These are phyloP conservation scores for Globisporangium abappressorium DNA, from an alignment of 352 stramenopile genomes.

Conservation along the genomic window DNA sequence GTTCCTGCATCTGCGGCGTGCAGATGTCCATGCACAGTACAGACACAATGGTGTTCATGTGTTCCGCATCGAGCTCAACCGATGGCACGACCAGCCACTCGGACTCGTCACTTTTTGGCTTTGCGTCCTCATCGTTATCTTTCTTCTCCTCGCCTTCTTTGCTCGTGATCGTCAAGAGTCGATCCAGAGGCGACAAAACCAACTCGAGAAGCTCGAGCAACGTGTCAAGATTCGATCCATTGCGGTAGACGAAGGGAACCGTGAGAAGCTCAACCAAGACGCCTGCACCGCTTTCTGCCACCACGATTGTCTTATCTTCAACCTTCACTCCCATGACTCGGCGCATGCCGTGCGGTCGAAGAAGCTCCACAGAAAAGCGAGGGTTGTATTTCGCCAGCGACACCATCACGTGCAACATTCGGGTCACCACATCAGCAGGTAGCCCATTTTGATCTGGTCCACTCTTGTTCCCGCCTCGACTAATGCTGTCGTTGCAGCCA, in stretches of 20 bases:
- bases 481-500: constrained; percentile 38
- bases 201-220: constrained; percentile 91
- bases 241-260: constrained; percentile 81
- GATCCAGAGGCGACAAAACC: constrained; percentile 83
- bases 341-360: constrained; percentile 64
- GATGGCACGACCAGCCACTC: constrained; percentile 75
- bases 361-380: constrained; percentile 87
- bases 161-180: constrained; percentile 30
- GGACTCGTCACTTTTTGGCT: constrained; percentile 23
- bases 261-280: constrained; percentile 89
- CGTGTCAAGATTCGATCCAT: constrained; percentile 90
- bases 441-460: constrained; percentile 25
- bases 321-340: constrained; percentile 22
- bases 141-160: constrained; percentile 23
- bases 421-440: constrained; percentile 85
- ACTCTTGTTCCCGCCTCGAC: constrained; percentile 7
- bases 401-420: constrained; percentile 86
- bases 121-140: constrained; percentile 20
- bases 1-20: constrained; percentile 78
- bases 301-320: constrained; percentile 2
- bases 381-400: constrained; percentile 91
- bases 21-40: constrained; percentile 82
- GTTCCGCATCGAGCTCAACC: constrained; percentile 46
- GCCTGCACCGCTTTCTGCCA: constrained; percentile 41
- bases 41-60: constrained; percentile 59